Percentiles rank a stretch among this genome's conserved stretches.
phyloP scores from a whole-genome alignment of 2,329 filamentous ascomycete genomes.

The Nothophoma quercina region DNA sequence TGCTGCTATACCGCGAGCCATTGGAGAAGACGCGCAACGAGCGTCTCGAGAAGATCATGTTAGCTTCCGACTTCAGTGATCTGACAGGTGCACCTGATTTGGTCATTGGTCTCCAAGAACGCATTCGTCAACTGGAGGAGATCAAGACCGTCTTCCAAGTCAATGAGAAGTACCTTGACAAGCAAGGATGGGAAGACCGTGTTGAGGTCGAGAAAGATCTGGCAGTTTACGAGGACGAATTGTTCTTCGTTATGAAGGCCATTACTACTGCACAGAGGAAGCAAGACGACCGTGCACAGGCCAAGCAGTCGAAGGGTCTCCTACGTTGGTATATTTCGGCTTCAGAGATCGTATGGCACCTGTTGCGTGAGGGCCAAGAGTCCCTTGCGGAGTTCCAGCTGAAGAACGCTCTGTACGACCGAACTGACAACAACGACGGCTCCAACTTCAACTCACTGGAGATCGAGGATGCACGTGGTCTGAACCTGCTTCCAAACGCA shows the following conservation, averaged over 20 bases:
- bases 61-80: constrained; percentile 98
- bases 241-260: constrained; percentile 99
- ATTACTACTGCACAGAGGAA: constrained; percentile 96
- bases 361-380: constrained; percentile 85
- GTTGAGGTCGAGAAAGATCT: constrained; percentile 89
- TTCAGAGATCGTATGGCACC: constrained; percentile 95
- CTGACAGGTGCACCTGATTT: constrained; percentile 91
- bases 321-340: constrained; percentile 94
- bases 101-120: constrained; percentile 88
- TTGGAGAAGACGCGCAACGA: constrained; percentile 97
- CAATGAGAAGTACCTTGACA: constrained; percentile 85
- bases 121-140: constrained; percentile 91
- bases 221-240: constrained; percentile 88
- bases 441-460: constrained; percentile 94
- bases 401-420: constrained; percentile 88
- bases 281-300: constrained; percentile 68
- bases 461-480: constrained; percentile 84
- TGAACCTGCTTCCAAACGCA: constrained; percentile 89
- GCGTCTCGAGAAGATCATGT: constrained; percentile 96
- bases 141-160: constrained; percentile 97
- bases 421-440: constrained; percentile 95
- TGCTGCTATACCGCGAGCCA: constrained; percentile 95
- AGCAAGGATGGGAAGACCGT: constrained; percentile 89
- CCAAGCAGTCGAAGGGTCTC: constrained; percentile 77
- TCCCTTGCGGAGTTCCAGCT: constrained; percentile 93